phyloP scores from a whole-genome alignment of 352 stramenopile genomes.

The Phytopythium chamaehyphon region DNA sequence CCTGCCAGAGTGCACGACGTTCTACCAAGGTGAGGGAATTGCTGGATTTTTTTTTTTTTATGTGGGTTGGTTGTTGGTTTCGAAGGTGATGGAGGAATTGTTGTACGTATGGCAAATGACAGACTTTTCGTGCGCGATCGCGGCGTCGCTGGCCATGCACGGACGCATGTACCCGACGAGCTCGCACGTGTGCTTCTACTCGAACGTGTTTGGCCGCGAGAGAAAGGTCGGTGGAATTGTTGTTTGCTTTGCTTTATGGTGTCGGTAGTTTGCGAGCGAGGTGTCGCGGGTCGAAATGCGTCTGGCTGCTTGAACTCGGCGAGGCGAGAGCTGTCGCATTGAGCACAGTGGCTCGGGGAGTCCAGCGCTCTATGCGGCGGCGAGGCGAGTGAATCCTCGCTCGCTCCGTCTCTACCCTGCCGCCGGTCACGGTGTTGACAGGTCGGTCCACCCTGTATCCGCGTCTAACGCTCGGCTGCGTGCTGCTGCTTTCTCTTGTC shows the following conservation, averaged over 20 bases:
- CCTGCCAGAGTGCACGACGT: conserved; percentile 59
- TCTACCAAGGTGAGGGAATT: conserved; percentile 81
- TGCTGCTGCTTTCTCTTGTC: conserved; percentile 4
- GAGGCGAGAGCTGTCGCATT: conserved; percentile 7
- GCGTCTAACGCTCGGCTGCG: conserved; percentile 4
- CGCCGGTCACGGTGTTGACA: conserved; percentile 3
- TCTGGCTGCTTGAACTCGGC: not conserved
- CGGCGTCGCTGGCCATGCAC: conserved; percentile 78
- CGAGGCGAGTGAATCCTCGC: conserved; percentile 2
- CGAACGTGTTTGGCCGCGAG: conserved; percentile 83
- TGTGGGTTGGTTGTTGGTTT: no score
- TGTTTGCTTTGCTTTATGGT: conserved; percentile 5
- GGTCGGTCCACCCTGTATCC: conserved; percentile 6
- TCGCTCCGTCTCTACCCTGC: not conserved
- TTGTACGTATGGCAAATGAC: no score
- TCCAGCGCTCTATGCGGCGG: conserved; percentile 8
- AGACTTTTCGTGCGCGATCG: conserved; percentile 85
- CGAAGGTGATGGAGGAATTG: no score
- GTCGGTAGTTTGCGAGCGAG: conserved; percentile 8
- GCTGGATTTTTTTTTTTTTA: no score
- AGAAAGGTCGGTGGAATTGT: conserved; percentile 54
- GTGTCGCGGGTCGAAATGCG: no score
- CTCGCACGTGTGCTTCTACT: conserved; percentile 85
- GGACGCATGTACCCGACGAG: conserved; percentile 86
- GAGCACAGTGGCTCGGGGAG: conserved; percentile 12